These are phyloP conservation scores for Clarireedia homoeocarpa DNA, from an alignment of 2,329 filamentous ascomycete genomes.

Conservation along the genomic window DNA sequence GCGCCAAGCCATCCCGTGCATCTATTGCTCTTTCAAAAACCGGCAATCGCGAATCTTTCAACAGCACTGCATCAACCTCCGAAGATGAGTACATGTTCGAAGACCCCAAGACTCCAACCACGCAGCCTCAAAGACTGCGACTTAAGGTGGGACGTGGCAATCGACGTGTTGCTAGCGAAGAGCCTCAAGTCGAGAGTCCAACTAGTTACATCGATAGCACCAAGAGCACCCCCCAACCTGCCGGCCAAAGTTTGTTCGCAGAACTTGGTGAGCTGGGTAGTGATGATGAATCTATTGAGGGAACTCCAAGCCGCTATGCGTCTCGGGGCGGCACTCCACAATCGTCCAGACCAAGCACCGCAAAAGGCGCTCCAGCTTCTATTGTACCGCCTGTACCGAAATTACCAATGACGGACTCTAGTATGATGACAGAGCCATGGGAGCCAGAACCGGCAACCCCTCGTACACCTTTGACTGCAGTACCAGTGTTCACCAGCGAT, in stretches of 20 bases:
- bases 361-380: slow-evolving; percentile 33
- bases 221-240: slow-evolving; percentile 41
- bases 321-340: slow-evolving; percentile 40
- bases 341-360: slow-evolving; percentile 21
- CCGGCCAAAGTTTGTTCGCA: slow-evolving; percentile 76
- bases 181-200: slow-evolving; percentile 50
- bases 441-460: slow-evolving; percentile 27
- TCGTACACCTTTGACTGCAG: slow-evolving; percentile 15
- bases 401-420: slow-evolving; percentile 48
- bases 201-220: slow-evolving; percentile 46
- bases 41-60: slow-evolving; percentile 59
- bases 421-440: slow-evolving; percentile 54
- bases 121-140: slow-evolving; percentile 61
- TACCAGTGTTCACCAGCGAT: slow-evolving; percentile 13
- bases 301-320: slow-evolving; percentile 45
- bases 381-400: slow-evolving; percentile 43
- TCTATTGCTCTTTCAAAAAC: slow-evolving; percentile 37
- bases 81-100: slow-evolving; percentile 65
- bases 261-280: slow-evolving; percentile 73
- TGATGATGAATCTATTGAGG: slow-evolving; percentile 54
- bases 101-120: slow-evolving; percentile 55
- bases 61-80: slow-evolving; percentile 85
- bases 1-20: slow-evolving; percentile 31
- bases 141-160: slow-evolving; percentile 59
- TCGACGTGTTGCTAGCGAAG: slow-evolving; percentile 53